Conservation (phyloP, 495 filamentous ascomycete genomes). For the Hyaloscypha finlandica region DNA sequence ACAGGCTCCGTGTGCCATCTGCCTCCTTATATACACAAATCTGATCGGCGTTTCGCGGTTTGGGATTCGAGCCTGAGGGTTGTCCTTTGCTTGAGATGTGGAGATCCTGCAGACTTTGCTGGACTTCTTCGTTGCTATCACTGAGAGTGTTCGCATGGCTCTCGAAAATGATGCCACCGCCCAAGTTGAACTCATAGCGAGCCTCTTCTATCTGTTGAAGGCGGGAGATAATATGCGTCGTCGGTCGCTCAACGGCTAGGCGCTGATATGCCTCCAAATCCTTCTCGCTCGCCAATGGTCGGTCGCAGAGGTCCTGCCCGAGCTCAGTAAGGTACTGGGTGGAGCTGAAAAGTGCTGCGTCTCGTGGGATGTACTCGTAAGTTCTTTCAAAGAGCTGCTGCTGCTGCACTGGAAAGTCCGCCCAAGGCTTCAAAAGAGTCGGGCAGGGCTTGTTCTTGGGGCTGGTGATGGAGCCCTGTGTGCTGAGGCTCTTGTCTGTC, state of each 20-base stretch:
- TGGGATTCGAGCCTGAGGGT: slow-evolving; percentile 23
- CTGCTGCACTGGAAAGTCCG: slow-evolving; percentile 35
- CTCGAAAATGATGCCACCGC: slow-evolving; percentile 23
- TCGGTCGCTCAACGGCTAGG: slow-evolving; percentile 37
- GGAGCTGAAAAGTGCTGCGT: slow-evolving; percentile 23
- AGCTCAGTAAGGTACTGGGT: slow-evolving; percentile 32
- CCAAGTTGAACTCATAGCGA: slow-evolving; percentile 32
- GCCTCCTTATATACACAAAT: slow-evolving; percentile 29
- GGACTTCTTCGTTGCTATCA: slow-evolving; percentile 28
- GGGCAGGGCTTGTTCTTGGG: slow-evolving; percentile 36
- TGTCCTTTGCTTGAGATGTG: slow-evolving; percentile 25
- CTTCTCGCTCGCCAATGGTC: slow-evolving; percentile 37
- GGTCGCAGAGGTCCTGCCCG: slow-evolving; percentile 27
- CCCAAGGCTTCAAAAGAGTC: slow-evolving; percentile 36
- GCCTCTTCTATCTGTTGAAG: slow-evolving; percentile 37
- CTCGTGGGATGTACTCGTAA: slow-evolving; percentile 31
- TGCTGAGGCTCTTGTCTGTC: slow-evolving; percentile 35
- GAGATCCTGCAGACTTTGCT: slow-evolving; percentile 26
- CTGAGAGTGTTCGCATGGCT: slow-evolving; percentile 38
- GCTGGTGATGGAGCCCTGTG: slow-evolving; percentile 31
- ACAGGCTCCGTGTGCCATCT: slow-evolving; percentile 31
- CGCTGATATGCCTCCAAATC: slow-evolving; percentile 39
- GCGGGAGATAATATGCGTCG: slow-evolving; percentile 37
- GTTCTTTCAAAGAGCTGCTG: slow-evolving; percentile 31
- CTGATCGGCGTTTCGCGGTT: slow-evolving; percentile 19